A percentile compares a stretch with the other conserved stretches of the same genome.
These are phyloP conservation scores for Cicer yamashitae DNA, from an alignment of 306 rosid species.

Conservation along the genomic window DNA sequence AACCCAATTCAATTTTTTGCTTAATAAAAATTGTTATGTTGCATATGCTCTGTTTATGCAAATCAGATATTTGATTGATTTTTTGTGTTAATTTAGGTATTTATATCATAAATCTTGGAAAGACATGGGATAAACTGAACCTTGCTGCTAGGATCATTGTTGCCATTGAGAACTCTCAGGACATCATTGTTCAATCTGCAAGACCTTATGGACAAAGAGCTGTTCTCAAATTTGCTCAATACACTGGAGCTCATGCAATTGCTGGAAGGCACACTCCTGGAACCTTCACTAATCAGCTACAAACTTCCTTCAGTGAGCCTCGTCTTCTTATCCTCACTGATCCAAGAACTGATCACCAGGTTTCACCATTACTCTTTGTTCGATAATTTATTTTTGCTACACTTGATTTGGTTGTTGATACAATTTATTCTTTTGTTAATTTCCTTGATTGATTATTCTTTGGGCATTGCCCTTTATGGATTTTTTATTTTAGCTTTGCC, in stretches of 20 bases:
- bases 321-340: conserved; percentile 90
- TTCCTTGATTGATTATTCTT: not conserved
- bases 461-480: not conserved
- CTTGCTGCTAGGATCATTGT: conserved; percentile 88
- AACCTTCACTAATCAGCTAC: conserved; percentile 88
- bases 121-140: conserved; percentile 84
- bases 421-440: not conserved
- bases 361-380: conserved; percentile 6
- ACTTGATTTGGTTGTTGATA: not conserved
- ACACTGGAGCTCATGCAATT: conserved; percentile 82
- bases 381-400: not conserved
- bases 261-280: conserved; percentile 94
- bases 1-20: not conserved
- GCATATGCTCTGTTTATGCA: not conserved
- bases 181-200: conserved; percentile 77
- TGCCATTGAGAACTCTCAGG: conserved; percentile 82
- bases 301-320: conserved; percentile 84
- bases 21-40: not conserved
- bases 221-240: conserved; percentile 80
- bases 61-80: not conserved
- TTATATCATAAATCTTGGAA: conserved; percentile 79
- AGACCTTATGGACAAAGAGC: conserved; percentile 92
- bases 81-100: conserved; percentile 54
- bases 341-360: conserved; percentile 97
- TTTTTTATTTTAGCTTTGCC: not conserved